Conservation (phyloP, 2,329 filamentous ascomycete genomes). For the Pseudodiploospora longispora region DNA sequence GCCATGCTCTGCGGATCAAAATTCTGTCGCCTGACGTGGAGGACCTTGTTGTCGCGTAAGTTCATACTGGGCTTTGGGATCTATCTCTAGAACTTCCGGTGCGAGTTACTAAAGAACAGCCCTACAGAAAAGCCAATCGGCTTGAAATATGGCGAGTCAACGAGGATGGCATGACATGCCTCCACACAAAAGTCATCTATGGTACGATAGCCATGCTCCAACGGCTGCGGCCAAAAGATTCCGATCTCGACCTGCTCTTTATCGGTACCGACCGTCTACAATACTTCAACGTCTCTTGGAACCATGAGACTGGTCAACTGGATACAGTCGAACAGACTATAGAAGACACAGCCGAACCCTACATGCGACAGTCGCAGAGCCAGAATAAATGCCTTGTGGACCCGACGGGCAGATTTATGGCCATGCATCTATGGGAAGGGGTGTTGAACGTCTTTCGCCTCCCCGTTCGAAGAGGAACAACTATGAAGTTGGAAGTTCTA, state of each 20-base stretch:
- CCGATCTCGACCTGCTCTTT: slow-evolving; percentile 76
- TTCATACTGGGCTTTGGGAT: slow-evolving; percentile 6
- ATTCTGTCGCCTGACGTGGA: slow-evolving; percentile 69
- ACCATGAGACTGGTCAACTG: slow-evolving; percentile 45
- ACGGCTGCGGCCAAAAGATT: slow-evolving; percentile 66
- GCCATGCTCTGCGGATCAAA: slow-evolving; percentile 75
- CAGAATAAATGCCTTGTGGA: slow-evolving; percentile 79
- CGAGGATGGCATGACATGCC: slow-evolving; percentile 55
- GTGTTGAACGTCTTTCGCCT: slow-evolving; percentile 48
- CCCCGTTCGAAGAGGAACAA: slow-evolving; percentile 35
- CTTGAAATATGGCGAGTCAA: slow-evolving; percentile 73
- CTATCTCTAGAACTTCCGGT: slow-evolving; percentile 13
- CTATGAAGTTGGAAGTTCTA: slow-evolving; percentile 38
- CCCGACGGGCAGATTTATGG: slow-evolving; percentile 58
- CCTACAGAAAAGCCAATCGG: slow-evolving; percentile 67
- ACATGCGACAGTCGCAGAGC: slow-evolving; percentile 71
- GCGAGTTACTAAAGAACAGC: not conserved
- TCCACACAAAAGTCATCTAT: slow-evolving; percentile 65
- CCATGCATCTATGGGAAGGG: slow-evolving; percentile 53
- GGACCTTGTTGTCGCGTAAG: slow-evolving; percentile 82
- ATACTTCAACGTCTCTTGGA: slow-evolving; percentile 88
- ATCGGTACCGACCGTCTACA: slow-evolving; percentile 83
- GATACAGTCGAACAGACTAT: slow-evolving; percentile 44
- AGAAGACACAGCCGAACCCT: slow-evolving; percentile 46
- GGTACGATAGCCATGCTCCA: slow-evolving; percentile 83